phyloP scores from a whole-genome alignment of 129 eudicot genomes.

The Helianthus annuus region DNA sequence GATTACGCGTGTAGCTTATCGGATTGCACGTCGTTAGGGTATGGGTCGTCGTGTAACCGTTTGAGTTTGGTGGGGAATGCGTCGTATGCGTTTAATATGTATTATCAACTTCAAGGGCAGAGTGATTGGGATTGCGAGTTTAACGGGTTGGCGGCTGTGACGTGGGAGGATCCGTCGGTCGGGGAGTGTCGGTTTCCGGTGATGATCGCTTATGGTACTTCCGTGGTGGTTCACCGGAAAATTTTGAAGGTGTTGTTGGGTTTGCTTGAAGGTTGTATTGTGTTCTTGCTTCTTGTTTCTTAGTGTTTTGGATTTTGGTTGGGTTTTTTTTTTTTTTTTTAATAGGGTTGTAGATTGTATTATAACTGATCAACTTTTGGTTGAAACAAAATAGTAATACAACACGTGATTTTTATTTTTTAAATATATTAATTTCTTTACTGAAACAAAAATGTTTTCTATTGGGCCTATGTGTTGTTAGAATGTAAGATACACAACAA shows the following conservation, averaged over 20 bases:
- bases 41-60: conserved; percentile 79
- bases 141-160: conserved; percentile 59
- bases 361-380: conserved; percentile 1
- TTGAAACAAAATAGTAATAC: not conserved
- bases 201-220: conserved; percentile 64
- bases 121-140: conserved; percentile 75
- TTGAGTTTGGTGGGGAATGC: conserved; percentile 53
- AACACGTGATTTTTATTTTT: conserved; percentile 12
- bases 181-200: conserved; percentile 70
- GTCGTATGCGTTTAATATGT: conserved; percentile 91
- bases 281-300: conserved; percentile 64
- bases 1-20: conserved; percentile 88
- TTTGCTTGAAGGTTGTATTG: conserved; percentile 55
- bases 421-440: too few relatives aligned
- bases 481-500: too few relatives aligned
- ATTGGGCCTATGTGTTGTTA: too few relatives aligned
- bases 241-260: conserved; percentile 51
- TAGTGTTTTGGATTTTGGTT: conserved; percentile 22
- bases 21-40: conserved; percentile 82
- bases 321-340: not conserved
- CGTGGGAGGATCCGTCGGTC: conserved; percentile 72
- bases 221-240: conserved; percentile 47
- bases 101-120: conserved; percentile 75
- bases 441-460: too few relatives aligned
- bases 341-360: conserved; percentile 17